These are phyloP conservation scores for Hydnomerulius pinastri DNA, from an alignment of 768 basidiomycete species.

Conservation along the genomic window DNA sequence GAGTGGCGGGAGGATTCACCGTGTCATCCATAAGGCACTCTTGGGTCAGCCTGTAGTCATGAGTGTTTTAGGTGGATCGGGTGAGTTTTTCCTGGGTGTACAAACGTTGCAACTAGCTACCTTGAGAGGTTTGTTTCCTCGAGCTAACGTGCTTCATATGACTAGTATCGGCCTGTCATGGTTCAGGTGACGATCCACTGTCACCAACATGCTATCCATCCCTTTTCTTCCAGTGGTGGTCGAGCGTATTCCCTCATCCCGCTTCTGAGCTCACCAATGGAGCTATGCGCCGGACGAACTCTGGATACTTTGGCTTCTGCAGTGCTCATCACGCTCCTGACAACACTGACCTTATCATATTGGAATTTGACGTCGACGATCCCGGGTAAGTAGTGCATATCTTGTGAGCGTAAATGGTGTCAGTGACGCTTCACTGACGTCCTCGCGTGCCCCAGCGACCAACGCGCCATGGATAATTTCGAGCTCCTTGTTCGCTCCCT, in stretches of 20 bases:
- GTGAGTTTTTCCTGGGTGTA: slow-evolving; percentile 43
- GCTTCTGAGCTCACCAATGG: slow-evolving; percentile 98
- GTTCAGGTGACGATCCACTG: slow-evolving; percentile 89
- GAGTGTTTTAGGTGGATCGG: slow-evolving; percentile 85
- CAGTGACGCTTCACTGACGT: neutral
- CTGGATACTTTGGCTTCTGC: slow-evolving; percentile 95
- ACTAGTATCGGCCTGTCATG: slow-evolving; percentile 91
- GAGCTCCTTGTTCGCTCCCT: slow-evolving; percentile 92
- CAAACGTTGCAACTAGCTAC: neutral
- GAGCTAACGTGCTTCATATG: neutral
- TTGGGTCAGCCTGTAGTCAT: slow-evolving; percentile 87
- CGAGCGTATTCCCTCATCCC: slow-evolving; percentile 95
- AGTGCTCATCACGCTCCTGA: slow-evolving; percentile 93
- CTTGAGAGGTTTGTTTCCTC: neutral
- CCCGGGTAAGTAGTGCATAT: slow-evolving; percentile 57
- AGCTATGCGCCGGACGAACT: slow-evolving; percentile 88
- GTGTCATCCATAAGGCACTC: slow-evolving; percentile 80
- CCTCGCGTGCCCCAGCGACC: slow-evolving; percentile 48
- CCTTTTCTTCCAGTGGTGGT: slow-evolving; percentile 98
- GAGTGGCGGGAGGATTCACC: slow-evolving; percentile 79
- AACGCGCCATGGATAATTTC: slow-evolving; percentile 76
- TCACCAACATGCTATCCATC: slow-evolving; percentile 87
- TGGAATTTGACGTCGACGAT: slow-evolving; percentile 95
- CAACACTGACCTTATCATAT: slow-evolving; percentile 87
- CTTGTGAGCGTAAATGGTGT: neutral